Evolutionary conservation across 192 early-diverging fungal species (phyloP), one percentile per base, ranked within the genome.

Genomic region (Mycoemilia scoparia): DNA sequence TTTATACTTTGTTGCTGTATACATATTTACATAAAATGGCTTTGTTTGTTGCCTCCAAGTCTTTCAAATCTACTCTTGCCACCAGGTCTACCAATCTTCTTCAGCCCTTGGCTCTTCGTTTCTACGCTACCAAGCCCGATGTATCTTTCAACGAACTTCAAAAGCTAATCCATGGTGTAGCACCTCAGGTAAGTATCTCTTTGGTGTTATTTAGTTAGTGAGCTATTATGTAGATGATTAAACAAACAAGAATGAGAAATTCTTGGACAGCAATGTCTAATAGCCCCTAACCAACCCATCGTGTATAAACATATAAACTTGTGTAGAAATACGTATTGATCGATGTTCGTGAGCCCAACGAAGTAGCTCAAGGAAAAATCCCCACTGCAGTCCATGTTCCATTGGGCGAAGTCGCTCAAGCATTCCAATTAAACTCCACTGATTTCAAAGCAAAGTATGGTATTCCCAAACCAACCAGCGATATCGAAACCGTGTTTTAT

Each of bases 301-400:
- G n/a, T n/a, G n/a, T n/a, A n/a, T n/a, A n/a, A n/a, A n/a, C n/a
- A 21, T 45, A 60, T 57, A 46, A 50, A 5, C n/a, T n/a, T n/a
- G n/a, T n/a, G n/a, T n/a, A n/a, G n/a, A n/a, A n/a, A n/a, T 72
- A 66, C 29, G 36, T 49, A 19, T 49, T 80, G 25, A 71, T 80
- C 29, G 77, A 80, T 46, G 77, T 80, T 26, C 70, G 77, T 32
- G 77, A 77, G 36, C 49, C 61, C 5, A 45, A 58, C 15, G 77
- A 80, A 51, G 52, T 73, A 8, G 56, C 52, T 12, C 45, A 67
- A 32, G 77, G 77, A 19, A 38, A 32, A 27, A 74, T 80, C 35
- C 77, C 77, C 16, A 77, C 74, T 1, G 71, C 73, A 0, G 52
- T 62, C 30, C 72, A 75, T 41, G 63, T 80, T 14, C 77, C 77